phyloP scores from a whole-genome alignment of 306 rosid species.

The Trifolium pratense region DNA sequence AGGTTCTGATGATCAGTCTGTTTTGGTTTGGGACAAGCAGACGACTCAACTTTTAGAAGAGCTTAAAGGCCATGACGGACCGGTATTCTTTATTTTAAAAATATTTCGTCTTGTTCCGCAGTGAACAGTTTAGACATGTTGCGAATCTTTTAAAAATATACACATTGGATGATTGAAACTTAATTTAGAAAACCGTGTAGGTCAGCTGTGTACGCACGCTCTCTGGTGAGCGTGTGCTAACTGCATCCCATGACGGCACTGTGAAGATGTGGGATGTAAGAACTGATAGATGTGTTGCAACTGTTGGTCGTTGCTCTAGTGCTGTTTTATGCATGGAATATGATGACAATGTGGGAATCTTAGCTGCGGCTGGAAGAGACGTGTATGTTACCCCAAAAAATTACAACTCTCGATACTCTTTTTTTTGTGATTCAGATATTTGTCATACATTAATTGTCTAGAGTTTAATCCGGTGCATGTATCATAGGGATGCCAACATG shows the following conservation, averaged over 20 bases:
- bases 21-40: constrained; percentile 97
- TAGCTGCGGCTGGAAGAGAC: constrained; percentile 97
- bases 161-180: constrained; percentile 41
- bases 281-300: constrained; percentile 97
- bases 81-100: constrained; percentile 54
- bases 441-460: constrained; percentile 28
- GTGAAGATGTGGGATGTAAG: constrained; percentile 99
- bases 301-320: constrained; percentile 97
- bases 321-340: constrained; percentile 96
- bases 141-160: constrained; percentile 29
- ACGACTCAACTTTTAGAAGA: constrained; percentile 97
- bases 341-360: constrained; percentile 91
- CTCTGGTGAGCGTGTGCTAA: constrained; percentile 96
- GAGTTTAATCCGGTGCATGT: constrained; percentile 44
- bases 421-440: constrained; percentile 29
- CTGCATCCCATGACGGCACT: constrained; percentile 96
- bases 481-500: constrained; percentile 78
- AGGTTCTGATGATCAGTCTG: constrained; percentile 94
- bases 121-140: constrained; percentile 33
- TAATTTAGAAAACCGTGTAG: constrained; percentile 56
- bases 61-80: constrained; percentile 96
- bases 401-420: constrained; percentile 31
- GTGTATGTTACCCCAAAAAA: constrained; percentile 62
- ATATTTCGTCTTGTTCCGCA: constrained; percentile 16
- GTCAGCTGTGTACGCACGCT: constrained; percentile 94